These are phyloP conservation scores for Coemansia sp. DNA, from an alignment of 192 early-diverging fungal genomes.

Conservation along the genomic window DNA sequence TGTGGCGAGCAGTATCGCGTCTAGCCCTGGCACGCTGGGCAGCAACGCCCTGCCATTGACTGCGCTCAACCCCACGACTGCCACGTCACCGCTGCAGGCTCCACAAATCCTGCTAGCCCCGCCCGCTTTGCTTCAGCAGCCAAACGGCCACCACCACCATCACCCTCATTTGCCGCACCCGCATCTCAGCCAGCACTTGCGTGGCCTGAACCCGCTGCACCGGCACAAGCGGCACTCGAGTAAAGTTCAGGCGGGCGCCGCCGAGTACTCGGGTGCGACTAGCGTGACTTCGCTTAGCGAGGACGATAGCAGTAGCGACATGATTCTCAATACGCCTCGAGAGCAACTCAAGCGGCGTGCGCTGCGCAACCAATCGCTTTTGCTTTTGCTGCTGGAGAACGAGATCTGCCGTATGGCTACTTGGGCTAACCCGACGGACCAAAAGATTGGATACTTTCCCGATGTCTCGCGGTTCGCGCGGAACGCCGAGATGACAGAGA, in stretches of 20 bases:
- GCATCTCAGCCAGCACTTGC: conserved; percentile 27
- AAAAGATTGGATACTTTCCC: conserved; percentile 26
- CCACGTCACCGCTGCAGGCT: neutral
- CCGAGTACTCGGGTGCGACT: conserved; percentile 20
- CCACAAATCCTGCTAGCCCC: neutral
- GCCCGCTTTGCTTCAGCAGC: neutral
- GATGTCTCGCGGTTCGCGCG: conserved; percentile 37
- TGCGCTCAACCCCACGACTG: neutral
- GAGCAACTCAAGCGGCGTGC: conserved; percentile 43
- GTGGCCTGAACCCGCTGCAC: conserved; percentile 25
- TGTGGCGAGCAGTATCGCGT: neutral
- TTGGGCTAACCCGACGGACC: conserved; percentile 82
- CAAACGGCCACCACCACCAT: neutral
- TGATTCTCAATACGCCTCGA: conserved; percentile 35
- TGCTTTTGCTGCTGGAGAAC: conserved; percentile 86
- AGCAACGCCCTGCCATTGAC: neutral
- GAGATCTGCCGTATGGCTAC: conserved; percentile 83
- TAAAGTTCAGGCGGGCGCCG: neutral
- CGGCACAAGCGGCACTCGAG: conserved; percentile 17
- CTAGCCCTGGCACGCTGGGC: neutral
- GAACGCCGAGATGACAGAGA: conserved; percentile 54
- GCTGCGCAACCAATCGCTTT: conserved; percentile 48
- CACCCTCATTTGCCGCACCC: conserved; percentile 11
- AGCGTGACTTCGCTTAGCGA: conserved; percentile 35
- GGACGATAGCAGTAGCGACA: conserved; percentile 6